These are phyloP conservation scores for Diplodia seriata DNA, from an alignment of 2,329 filamentous ascomycete genomes.

Conservation along the genomic window DNA sequence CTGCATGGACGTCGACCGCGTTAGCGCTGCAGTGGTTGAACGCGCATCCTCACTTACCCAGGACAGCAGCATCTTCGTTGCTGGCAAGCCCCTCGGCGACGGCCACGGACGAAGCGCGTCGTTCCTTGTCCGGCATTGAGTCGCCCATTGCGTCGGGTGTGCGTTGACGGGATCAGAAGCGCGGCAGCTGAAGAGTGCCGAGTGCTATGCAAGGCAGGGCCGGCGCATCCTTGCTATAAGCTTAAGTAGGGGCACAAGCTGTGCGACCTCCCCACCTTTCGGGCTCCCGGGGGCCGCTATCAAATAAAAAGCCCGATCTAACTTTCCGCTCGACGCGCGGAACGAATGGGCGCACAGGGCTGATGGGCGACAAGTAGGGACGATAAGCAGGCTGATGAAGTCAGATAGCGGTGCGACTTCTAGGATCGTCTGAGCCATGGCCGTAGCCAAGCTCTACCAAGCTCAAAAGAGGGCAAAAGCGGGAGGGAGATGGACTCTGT, in stretches of 20 bases:
- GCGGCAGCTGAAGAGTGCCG: background rate
- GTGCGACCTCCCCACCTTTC: slow-evolving; percentile 14
- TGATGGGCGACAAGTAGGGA: slow-evolving; percentile 7
- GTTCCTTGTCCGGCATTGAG: slow-evolving; percentile 14
- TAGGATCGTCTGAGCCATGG: background rate
- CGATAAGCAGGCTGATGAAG: background rate
- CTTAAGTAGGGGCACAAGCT: background rate
- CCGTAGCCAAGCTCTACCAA: slow-evolving; percentile 18
- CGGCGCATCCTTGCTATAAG: slow-evolving; percentile 3
- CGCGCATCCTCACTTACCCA: slow-evolving; percentile 43
- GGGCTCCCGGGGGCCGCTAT: background rate
- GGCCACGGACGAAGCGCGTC: slow-evolving; percentile 13
- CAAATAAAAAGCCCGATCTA: background rate
- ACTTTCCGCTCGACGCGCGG: background rate
- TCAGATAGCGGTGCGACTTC: slow-evolving; percentile 2
- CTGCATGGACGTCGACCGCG: slow-evolving; percentile 30
- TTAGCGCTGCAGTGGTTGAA: background rate
- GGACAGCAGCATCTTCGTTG: slow-evolving; percentile 51
- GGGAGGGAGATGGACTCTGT: background rate
- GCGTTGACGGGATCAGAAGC: background rate
- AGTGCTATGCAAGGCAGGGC: background rate
- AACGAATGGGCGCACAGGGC: background rate
- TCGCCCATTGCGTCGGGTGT: slow-evolving; percentile 12
- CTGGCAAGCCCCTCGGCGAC: slow-evolving; percentile 41
- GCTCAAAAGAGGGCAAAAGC: slow-evolving; percentile 1